A percentile compares a stretch with the other conserved stretches of the same genome.
phyloP scores from a whole-genome alignment of 2,329 filamentous ascomycete genomes.

The Aulographum hederae region DNA sequence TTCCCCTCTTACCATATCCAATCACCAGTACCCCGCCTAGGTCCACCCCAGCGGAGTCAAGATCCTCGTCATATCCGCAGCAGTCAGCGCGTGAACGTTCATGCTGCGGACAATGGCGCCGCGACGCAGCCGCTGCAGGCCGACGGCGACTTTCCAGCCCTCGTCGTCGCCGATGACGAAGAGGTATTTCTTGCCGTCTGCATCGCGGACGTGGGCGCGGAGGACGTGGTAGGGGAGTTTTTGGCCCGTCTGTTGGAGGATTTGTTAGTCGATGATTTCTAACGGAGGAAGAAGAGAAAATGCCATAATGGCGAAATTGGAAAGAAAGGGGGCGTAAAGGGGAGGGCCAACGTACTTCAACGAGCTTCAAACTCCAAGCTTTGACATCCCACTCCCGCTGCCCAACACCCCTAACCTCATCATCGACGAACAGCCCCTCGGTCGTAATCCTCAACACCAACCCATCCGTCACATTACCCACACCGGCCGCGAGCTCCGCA shows the following conservation, averaged over 20 bases:
- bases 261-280: not conserved
- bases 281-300: not conserved
- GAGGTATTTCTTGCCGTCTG: conserved; percentile 41
- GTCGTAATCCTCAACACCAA: conserved; percentile 82
- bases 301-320: not conserved
- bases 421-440: conserved; percentile 91
- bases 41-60: not conserved
- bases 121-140: conserved; percentile 35
- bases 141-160: conserved; percentile 43
- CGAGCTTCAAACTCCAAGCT: conserved; percentile 85
- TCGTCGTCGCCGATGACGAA: conserved; percentile 41
- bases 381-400: conserved; percentile 98
- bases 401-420: conserved; percentile 78
- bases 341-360: conserved; percentile 52
- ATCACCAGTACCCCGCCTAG: too few species aligned
- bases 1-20: too few species aligned
- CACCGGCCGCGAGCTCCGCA: conserved; percentile 74
- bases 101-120: conserved; percentile 37
- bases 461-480: conserved; percentile 75
- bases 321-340: not conserved
- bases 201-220: conserved; percentile 37
- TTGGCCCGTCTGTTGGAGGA: not conserved
- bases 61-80: conserved; percentile 18
- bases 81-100: conserved; percentile 32
- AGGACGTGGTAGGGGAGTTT: conserved; percentile 29